These are phyloP conservation scores for Pythium brassicae DNA, from an alignment of 352 stramenopile species.

Conservation along the genomic window DNA sequence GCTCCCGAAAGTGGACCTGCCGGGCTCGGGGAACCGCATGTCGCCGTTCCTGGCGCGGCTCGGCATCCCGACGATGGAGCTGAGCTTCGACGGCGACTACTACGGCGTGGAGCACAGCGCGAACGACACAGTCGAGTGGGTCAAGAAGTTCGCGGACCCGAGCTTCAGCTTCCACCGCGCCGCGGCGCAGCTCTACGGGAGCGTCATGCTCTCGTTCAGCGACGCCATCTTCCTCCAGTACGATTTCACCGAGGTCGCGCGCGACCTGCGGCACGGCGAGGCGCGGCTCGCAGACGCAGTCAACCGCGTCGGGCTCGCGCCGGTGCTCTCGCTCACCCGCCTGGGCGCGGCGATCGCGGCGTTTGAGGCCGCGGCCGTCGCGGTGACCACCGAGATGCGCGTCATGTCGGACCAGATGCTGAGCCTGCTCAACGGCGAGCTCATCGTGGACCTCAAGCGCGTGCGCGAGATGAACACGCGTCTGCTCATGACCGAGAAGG, in stretches of 20 bases:
- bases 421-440: slow-evolving; percentile 50
- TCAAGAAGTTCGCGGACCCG: slow-evolving; percentile 72
- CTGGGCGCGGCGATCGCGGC: slow-evolving; percentile 49
- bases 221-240: slow-evolving; percentile 83
- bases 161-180: slow-evolving; percentile 70
- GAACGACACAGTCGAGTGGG: slow-evolving; percentile 70
- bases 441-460: slow-evolving; percentile 69
- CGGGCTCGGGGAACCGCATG: slow-evolving; percentile 47
- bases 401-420: slow-evolving; percentile 57
- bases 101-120: slow-evolving; percentile 51
- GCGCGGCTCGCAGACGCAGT: slow-evolving; percentile 47
- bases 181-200: slow-evolving; percentile 74
- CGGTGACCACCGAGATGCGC: slow-evolving; percentile 48
- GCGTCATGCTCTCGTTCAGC: slow-evolving; percentile 70
- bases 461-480: slow-evolving; percentile 84
- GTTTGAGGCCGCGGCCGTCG: slow-evolving; percentile 61
- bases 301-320: slow-evolving; percentile 20
- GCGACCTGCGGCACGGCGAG: slow-evolving; percentile 62
- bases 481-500: slow-evolving; percentile 74
- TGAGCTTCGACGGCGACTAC: slow-evolving; percentile 69
- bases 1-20: slow-evolving; percentile 47
- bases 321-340: slow-evolving; percentile 36
- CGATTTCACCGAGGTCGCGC: slow-evolving; percentile 77
- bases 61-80: slow-evolving; percentile 69
- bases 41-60: slow-evolving; percentile 68